Conservation (phyloP, 129 eudicot species). For the Silybum marianum region DNA sequence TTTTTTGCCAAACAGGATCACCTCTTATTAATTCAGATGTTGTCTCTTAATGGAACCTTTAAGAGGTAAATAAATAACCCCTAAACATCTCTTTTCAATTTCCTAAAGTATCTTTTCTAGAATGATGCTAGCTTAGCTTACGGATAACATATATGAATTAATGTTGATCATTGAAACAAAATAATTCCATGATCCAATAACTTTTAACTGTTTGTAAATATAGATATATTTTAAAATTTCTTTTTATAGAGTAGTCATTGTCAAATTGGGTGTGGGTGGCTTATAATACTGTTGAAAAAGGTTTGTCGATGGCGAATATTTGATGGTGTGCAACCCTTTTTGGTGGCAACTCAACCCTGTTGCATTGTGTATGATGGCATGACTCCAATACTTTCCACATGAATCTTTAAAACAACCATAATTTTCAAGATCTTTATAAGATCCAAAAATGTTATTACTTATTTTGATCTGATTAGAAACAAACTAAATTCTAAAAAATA, state of each 20-base stretch:
- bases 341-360: slow-evolving; percentile 3
- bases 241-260: background rate
- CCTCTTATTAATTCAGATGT: too few relatives aligned
- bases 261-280: slow-evolving; percentile 1
- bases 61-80: too few relatives aligned
- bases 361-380: background rate
- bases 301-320: slow-evolving; percentile 16
- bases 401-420: slow-evolving; percentile 6
- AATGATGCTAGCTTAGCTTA: background rate
- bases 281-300: slow-evolving; percentile 4
- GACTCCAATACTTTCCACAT: background rate
- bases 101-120: background rate
- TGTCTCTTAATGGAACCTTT: too few relatives aligned
- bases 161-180: background rate
- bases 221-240: background rate
- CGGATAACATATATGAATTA: background rate
- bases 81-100: background rate
- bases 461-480: background rate
- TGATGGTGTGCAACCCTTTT: slow-evolving; percentile 28
- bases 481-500: background rate
- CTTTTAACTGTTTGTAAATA: background rate
- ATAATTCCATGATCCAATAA: slow-evolving; percentile 1
- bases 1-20: too few relatives aligned
- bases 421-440: background rate
- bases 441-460: background rate